Conservation (phyloP, 345 rosid species). For the Toxicodendron radicans region DNA sequence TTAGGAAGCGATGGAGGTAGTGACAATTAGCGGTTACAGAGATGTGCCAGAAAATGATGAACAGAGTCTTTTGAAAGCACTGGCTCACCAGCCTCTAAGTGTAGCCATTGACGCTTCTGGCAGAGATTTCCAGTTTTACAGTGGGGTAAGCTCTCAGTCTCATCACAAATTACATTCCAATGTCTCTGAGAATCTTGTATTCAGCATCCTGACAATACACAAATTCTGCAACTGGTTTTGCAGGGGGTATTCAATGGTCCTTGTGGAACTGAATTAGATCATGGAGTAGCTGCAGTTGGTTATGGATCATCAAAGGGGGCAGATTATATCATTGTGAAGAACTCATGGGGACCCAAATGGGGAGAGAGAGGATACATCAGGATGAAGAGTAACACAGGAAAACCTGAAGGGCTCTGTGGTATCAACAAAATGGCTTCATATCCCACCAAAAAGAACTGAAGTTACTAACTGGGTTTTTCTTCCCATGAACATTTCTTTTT, state of each 20-base stretch:
- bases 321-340: constrained; percentile 39
- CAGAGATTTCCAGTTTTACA: constrained; percentile 67
- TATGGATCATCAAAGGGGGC: constrained; percentile 36
- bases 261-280: constrained; percentile 40
- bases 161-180: neutral
- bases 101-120: constrained; percentile 84
- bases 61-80: constrained; percentile 62
- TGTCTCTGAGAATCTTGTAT: neutral
- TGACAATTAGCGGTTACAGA: constrained; percentile 56
- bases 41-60: constrained; percentile 75
- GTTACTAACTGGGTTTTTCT: neutral
- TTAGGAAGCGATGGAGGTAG: constrained; percentile 60
- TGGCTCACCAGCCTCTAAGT: constrained; percentile 76
- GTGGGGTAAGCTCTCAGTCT: constrained; percentile 47
- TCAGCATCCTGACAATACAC: neutral
- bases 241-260: constrained; percentile 41
- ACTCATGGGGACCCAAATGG: constrained; percentile 51
- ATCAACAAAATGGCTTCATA: constrained; percentile 48
- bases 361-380: constrained; percentile 42
- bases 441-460: constrained; percentile 31
- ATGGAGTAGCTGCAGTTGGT: constrained; percentile 50
- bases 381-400: constrained; percentile 42
- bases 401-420: constrained; percentile 46
- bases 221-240: neutral
- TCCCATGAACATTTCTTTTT: neutral